phyloP scores from a whole-genome alignment of 139 green algal species.

The Chlorella sp. region DNA sequence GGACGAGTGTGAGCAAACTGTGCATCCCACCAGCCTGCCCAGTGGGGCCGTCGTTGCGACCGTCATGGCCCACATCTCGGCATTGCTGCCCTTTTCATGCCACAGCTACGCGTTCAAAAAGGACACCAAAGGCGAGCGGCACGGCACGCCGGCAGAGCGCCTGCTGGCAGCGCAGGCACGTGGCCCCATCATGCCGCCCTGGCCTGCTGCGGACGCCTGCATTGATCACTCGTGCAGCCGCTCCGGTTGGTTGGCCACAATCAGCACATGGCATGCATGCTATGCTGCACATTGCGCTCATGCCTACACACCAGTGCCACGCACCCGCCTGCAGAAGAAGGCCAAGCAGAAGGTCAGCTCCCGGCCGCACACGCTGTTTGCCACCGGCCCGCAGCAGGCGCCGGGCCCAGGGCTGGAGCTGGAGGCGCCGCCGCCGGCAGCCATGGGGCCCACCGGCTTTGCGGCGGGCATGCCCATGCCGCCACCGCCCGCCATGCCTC shows the following conservation, averaged over 20 bases:
- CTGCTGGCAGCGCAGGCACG: slow-evolving; percentile 88
- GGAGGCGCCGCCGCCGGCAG: not conserved
- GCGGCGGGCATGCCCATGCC: slow-evolving; percentile 40
- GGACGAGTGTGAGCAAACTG: too few species aligned
- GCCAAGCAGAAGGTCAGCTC: slow-evolving; percentile 38
- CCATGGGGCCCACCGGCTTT: slow-evolving; percentile 36
- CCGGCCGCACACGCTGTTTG: slow-evolving; percentile 92
- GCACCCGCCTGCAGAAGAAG: slow-evolving; percentile 41
- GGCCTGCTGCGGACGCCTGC: too few species aligned
- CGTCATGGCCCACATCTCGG: too few species aligned
- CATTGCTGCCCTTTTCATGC: too few species aligned
- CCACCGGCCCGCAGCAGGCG: slow-evolving; percentile 61
- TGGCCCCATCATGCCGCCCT: too few species aligned
- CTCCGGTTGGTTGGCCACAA: too few species aligned
- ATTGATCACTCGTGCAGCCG: too few species aligned
- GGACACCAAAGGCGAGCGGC: slow-evolving; percentile 95
- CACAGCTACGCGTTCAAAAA: slow-evolving; percentile 96
- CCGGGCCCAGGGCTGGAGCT: slow-evolving; percentile 32
- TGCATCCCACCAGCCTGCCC: too few species aligned
- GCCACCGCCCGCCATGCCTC: slow-evolving; percentile 21
- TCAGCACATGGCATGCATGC: too few species aligned
- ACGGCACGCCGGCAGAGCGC: slow-evolving; percentile 94
- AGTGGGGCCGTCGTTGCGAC: too few species aligned
- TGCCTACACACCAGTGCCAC: too few species aligned
- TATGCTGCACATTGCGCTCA: too few species aligned